Base-by-base conservation (phyloP, 352 stramenopile genomes). In the Bremia lactucae region DNA sequence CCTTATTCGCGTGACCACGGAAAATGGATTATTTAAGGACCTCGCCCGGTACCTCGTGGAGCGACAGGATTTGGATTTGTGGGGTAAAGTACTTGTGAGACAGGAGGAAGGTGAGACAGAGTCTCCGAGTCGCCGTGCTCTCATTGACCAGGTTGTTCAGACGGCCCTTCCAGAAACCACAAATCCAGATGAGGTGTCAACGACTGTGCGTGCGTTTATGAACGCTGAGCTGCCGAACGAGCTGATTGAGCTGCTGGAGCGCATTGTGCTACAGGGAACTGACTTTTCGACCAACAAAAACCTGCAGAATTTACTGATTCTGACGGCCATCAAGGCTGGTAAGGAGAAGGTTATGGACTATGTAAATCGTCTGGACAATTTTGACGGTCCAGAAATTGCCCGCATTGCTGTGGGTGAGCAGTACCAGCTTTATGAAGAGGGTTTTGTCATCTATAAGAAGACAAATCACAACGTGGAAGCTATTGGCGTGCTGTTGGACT, bases 161-260 rank as follows among this genome's bases (percentile, higher is more conserved):
- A 99, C 96, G 46, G 97, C 96, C 23, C 87, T 99, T 31, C 97
- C 97, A 13, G 96, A 99, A 65, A 98, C 94, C 36, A 94, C 96
- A 56, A 97, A 97, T 63, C 93, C 96, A 4, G 97, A 99, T 57
- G 95, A 99, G 66, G 97, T 99, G 31, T 99, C 96, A 35, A 98
- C 92, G 33, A 99, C 96, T 40, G 96, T 99, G 14, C 98, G 98
- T 68, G 96, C 97, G 20, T 99, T 99, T 73, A 99, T 99, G 95
- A 97, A 97, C 52, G 96, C 96, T 19, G 96, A 99, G 51, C 69
- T 99, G 49, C 96, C 96, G 45, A 94, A 96, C 55, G 96, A 99
- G 62, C 68, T 99, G 31, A 99, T 99, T 54, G 96, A 96, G 66
- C 72, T 99, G 36, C 81, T 99, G 13, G 97, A 99, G 67, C 89